These are phyloP conservation scores for Leccinum fallax DNA, from an alignment of 1,284 basidiomycete species.

Conservation along the genomic window DNA sequence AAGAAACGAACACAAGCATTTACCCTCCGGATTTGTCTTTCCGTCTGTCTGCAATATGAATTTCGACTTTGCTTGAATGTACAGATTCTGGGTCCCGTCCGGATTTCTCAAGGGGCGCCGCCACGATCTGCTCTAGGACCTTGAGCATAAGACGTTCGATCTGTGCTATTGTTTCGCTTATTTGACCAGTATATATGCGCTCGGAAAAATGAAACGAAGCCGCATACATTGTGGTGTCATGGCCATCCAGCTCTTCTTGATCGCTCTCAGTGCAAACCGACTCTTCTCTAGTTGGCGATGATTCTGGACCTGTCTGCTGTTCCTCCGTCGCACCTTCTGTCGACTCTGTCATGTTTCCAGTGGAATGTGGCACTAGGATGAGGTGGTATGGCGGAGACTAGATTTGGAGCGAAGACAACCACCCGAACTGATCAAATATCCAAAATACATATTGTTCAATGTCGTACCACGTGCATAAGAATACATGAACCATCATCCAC, in stretches of 20 bases:
- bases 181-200: slow-evolving; percentile 27
- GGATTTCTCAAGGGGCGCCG: slow-evolving; percentile 19
- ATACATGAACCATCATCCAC: slow-evolving; percentile 17
- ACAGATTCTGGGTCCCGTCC: neutral
- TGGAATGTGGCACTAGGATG: neutral
- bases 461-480: slow-evolving; percentile 7
- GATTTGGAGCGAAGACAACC: neutral
- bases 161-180: slow-evolving; percentile 27
- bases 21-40: slow-evolving; percentile 27
- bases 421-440: neutral
- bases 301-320: neutral
- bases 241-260: slow-evolving; percentile 12
- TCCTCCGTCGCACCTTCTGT: neutral
- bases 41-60: slow-evolving; percentile 28
- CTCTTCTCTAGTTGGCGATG: neutral
- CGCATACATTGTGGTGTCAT: slow-evolving; percentile 9
- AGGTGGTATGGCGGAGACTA: neutral
- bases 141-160: slow-evolving; percentile 57
- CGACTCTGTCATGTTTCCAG: slow-evolving; percentile 4
- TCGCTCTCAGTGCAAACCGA: slow-evolving; percentile 9
- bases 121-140: slow-evolving; percentile 55
- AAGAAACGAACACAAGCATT: neutral
- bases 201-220: neutral
- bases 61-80: slow-evolving; percentile 26
- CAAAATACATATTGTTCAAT: neutral